Percentiles rank a stretch among this genome's conserved stretches.
These are phyloP conservation scores for Artomyces pyxidatus DNA, from an alignment of 768 basidiomycete species.

Conservation along the genomic window DNA sequence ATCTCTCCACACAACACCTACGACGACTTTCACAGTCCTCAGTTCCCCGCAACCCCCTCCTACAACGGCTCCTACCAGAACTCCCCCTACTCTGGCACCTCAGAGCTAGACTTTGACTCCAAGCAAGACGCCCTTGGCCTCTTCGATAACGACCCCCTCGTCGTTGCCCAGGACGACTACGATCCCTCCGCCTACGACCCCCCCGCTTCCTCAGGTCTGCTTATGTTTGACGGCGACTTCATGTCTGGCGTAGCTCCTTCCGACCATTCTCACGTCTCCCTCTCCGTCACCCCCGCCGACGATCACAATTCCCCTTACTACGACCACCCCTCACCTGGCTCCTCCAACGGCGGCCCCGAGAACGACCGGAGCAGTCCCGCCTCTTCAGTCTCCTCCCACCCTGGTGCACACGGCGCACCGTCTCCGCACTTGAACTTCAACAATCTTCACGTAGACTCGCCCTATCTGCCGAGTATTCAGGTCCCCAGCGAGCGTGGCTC, in stretches of 20 bases:
- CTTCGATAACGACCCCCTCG: slow-evolving; percentile 38
- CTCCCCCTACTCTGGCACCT: slow-evolving; percentile 60
- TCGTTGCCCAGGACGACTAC: slow-evolving; percentile 42
- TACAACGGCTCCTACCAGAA: slow-evolving; percentile 63
- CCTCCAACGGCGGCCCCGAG: slow-evolving; percentile 45
- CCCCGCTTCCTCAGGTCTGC: slow-evolving; percentile 27
- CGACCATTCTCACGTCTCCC: slow-evolving; percentile 26
- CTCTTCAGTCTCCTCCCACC: slow-evolving; percentile 61
- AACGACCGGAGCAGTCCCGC: slow-evolving; percentile 47
- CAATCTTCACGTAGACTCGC: slow-evolving; percentile 56
- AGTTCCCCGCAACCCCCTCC: slow-evolving; percentile 45
- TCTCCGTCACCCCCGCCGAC: slow-evolving; percentile 27
- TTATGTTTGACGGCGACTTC: slow-evolving; percentile 30
- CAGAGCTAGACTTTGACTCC: slow-evolving; percentile 43
- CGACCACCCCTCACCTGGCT: slow-evolving; percentile 54
- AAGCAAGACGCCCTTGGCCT: slow-evolving; percentile 36
- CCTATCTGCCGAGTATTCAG: slow-evolving; percentile 41
- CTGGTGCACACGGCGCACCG: slow-evolving; percentile 30
- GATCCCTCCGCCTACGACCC: slow-evolving; percentile 69
- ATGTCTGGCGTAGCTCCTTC: slow-evolving; percentile 34
- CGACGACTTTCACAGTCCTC: slow-evolving; percentile 30
- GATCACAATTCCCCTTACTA: slow-evolving; percentile 36
- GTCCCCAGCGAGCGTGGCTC: slow-evolving; percentile 35
- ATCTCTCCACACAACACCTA: slow-evolving; percentile 31
- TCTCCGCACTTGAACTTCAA: slow-evolving; percentile 55